Evolutionary conservation across 495 filamentous ascomycete genomes (phyloP).

Genomic region (Neurospora terricola): DNA sequence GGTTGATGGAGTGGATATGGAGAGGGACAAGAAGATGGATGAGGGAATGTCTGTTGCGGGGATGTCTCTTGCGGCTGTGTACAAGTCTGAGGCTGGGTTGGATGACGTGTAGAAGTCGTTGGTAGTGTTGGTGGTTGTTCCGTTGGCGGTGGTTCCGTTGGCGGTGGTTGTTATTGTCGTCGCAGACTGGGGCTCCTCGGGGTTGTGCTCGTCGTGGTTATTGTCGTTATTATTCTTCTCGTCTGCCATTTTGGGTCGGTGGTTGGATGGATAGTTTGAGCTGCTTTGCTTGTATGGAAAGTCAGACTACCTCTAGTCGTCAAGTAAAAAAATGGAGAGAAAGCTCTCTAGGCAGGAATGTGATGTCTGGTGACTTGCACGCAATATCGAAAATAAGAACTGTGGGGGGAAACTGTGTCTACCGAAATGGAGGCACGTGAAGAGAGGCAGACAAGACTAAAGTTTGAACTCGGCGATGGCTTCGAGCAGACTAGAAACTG

Average conservation of each 20-base stretch:
- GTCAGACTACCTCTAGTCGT: neutral
- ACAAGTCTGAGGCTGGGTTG: neutral
- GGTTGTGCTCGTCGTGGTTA: neutral
- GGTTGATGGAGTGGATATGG: neutral
- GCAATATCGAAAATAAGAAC: neutral
- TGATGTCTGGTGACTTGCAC: neutral
- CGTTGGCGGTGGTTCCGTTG: neutral
- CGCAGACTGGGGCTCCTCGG: neutral
- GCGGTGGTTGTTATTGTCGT: neutral
- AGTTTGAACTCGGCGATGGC: neutral
- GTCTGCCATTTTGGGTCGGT: neutral
- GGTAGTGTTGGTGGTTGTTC: neutral
- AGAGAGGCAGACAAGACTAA: neutral
- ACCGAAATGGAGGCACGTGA: neutral
- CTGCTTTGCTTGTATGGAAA: neutral
- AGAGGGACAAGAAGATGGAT: no score
- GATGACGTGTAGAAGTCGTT: neutral
- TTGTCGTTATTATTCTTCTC: neutral
- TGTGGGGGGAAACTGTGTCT: neutral
- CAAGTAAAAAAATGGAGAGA: neutral
- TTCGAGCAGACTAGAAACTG: neutral
- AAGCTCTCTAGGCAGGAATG: neutral
- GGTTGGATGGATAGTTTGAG: neutral
- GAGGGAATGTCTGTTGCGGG: no score
- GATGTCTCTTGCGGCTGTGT: neutral